Evolutionary conservation across 2,329 filamentous ascomycete genomes (phyloP).

Genomic region (Tolypocladium capitatum): DNA sequence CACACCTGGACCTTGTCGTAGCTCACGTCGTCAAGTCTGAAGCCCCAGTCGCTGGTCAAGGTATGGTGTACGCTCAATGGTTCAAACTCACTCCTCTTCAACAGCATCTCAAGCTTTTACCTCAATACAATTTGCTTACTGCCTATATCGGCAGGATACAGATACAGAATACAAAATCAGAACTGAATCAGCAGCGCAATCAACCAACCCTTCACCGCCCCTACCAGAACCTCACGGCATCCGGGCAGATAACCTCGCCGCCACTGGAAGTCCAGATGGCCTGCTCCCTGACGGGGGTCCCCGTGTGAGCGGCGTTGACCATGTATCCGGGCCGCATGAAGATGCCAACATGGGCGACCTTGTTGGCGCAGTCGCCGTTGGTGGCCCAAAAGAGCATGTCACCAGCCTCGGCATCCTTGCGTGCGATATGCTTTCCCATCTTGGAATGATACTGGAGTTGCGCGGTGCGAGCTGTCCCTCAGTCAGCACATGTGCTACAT

Average conservation of each 20-base stretch:
- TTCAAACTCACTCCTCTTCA: too few relatives aligned
- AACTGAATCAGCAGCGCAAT: too few relatives aligned
- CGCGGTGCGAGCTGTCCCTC: conserved; percentile 4
- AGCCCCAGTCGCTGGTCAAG: conserved; percentile 17
- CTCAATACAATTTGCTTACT: too few relatives aligned
- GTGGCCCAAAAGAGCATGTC: conserved; percentile 9
- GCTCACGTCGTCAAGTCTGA: conserved; percentile 14
- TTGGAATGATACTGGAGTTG: conserved; percentile 7
- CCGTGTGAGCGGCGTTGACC: conserved; percentile 8
- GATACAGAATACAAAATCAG: too few relatives aligned
- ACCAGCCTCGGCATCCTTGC: conserved; percentile 5
- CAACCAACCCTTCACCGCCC: background rate
- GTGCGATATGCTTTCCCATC: conserved; percentile 7
- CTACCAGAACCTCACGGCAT: conserved; percentile 9
- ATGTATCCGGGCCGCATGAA: conserved; percentile 6
- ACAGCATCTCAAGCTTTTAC: too few relatives aligned
- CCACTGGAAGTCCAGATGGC: conserved; percentile 7
- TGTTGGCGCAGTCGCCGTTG: conserved; percentile 6
- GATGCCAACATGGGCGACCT: conserved; percentile 8
- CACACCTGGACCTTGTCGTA: conserved; percentile 16
- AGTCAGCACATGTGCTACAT: background rate
- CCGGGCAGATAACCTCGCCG: conserved; percentile 7
- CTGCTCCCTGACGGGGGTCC: conserved; percentile 7
- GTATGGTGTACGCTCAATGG: too few relatives aligned
- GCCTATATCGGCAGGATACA: too few relatives aligned